phyloP scores from a whole-genome alignment of 2,329 filamentous ascomycete species.

The Drechslerella coelobrocha region DNA sequence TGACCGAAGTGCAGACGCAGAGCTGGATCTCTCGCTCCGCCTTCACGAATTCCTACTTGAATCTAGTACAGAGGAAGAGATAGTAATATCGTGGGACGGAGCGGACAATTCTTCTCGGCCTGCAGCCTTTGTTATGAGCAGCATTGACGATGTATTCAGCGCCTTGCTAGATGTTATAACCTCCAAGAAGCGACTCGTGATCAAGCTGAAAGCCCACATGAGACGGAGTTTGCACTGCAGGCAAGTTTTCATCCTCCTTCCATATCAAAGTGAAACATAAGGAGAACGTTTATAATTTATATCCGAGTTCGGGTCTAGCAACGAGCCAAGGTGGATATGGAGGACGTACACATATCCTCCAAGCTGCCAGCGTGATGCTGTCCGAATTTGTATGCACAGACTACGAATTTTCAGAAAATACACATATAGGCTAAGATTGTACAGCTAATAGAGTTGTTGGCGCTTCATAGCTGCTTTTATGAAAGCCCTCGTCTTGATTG shows the following conservation, averaged over 20 bases:
- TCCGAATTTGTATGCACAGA: conserved; percentile 18
- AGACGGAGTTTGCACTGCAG: conserved; percentile 10
- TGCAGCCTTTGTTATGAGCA: conserved; percentile 23
- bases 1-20: background rate
- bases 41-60: conserved; percentile 23
- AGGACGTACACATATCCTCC: conserved; percentile 39
- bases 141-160: conserved; percentile 40
- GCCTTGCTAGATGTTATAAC: conserved; percentile 32
- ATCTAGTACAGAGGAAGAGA: conserved; percentile 11
- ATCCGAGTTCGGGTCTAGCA: conserved; percentile 3
- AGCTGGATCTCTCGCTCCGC: conserved; percentile 12
- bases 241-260: conserved; percentile 6
- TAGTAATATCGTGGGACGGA: conserved; percentile 25
- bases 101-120: conserved; percentile 33
- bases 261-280: background rate
- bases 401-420: background rate
- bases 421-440: background rate
- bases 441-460: background rate
- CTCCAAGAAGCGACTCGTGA: conserved; percentile 18
- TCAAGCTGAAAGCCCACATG: conserved; percentile 24
- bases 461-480: conserved; percentile 25
- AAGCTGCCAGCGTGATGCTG: conserved; percentile 17
- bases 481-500: conserved; percentile 23
- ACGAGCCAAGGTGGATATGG: conserved; percentile 22
- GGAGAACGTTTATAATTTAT: too few species aligned